Conservation (phyloP, 2,329 filamentous ascomycete genomes). For the Apiospora saccharicola region DNA sequence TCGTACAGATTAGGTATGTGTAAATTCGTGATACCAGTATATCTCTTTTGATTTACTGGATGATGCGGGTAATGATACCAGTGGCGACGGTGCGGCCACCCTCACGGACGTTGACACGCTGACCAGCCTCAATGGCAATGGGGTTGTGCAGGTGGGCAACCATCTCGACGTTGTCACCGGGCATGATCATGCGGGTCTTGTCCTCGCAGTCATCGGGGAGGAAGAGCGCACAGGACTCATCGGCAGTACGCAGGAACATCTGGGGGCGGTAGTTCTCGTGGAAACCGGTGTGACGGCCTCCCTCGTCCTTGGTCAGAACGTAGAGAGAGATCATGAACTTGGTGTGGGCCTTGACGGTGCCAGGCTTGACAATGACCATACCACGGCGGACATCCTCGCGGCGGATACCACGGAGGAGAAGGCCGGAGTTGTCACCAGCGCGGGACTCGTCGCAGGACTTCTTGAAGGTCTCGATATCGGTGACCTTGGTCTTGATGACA, state of each 20-base stretch:
- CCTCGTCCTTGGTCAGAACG: slow-evolving; percentile 96
- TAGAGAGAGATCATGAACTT: slow-evolving; percentile 97
- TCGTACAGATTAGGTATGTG: slow-evolving; percentile 28
- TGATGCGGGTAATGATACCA: slow-evolving; percentile 79
- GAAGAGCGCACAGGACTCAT: slow-evolving; percentile 77
- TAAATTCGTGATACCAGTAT: slow-evolving; percentile 21
- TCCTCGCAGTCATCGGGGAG: slow-evolving; percentile 88
- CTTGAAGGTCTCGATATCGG: slow-evolving; percentile 99
- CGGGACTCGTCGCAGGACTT: slow-evolving; percentile 97
- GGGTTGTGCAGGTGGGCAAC: slow-evolving; percentile 84
- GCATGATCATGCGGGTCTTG: slow-evolving; percentile 81
- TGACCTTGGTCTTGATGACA: slow-evolving; percentile 97
- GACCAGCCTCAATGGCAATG: slow-evolving; percentile 86
- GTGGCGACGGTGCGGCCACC: slow-evolving; percentile 90
- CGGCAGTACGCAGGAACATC: slow-evolving; percentile 93
- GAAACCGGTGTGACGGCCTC: slow-evolving; percentile 96
- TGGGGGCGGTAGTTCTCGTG: slow-evolving; percentile 95
- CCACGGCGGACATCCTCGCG: slow-evolving; percentile 94
- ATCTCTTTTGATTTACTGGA: slow-evolving; percentile 54
- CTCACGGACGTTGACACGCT: slow-evolving; percentile 98
- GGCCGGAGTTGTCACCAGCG: slow-evolving; percentile 97
- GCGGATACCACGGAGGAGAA: slow-evolving; percentile 93
- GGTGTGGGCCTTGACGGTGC: slow-evolving; percentile 82
- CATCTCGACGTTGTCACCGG: slow-evolving; percentile 99
- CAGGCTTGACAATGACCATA: slow-evolving; percentile 91